A percentile compares a stretch with the other conserved stretches of the same genome.
Evolutionary conservation across 768 basidiomycete genomes (phyloP).

Genomic region (Dictyophora rubrovolvata): DNA sequence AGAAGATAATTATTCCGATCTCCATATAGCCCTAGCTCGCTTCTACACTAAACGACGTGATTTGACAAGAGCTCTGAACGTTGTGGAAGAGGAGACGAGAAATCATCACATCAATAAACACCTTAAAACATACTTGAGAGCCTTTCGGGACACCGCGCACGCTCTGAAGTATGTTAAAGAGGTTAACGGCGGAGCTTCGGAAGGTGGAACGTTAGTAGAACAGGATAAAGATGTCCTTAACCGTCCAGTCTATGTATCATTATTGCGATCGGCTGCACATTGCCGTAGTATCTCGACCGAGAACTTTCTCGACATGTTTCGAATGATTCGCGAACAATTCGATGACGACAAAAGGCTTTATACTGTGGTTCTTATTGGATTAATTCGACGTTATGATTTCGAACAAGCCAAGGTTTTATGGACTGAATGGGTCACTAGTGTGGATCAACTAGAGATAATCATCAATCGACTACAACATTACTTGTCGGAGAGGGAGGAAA

Average conservation of each 20-base stretch:
- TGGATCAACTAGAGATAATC: neutral
- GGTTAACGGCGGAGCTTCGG: neutral
- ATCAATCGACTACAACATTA: neutral
- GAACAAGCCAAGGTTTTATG: neutral
- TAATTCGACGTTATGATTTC: conserved; percentile 1
- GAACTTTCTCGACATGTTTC: neutral
- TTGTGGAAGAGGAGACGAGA: neutral
- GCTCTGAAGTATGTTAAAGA: neutral
- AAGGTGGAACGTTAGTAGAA: neutral
- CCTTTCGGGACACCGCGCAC: neutral
- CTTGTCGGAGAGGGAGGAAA: neutral
- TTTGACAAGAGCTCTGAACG: neutral
- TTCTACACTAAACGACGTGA: conserved; percentile 1
- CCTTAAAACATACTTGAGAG: neutral
- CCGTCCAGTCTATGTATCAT: conserved; percentile 1
- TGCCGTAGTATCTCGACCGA: conserved; percentile 1
- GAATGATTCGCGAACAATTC: neutral
- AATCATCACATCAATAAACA: neutral
- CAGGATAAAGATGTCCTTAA: neutral
- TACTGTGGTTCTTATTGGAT: neutral
- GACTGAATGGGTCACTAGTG: neutral
- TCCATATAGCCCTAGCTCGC: neutral
- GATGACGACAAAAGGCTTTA: conserved; percentile 1
- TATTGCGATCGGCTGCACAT: neutral
- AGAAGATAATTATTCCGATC: neutral